Evolutionary conservation across 2,329 filamentous ascomycete genomes (phyloP).

Genomic region (Aspergillus fumigatiaffinis): DNA sequence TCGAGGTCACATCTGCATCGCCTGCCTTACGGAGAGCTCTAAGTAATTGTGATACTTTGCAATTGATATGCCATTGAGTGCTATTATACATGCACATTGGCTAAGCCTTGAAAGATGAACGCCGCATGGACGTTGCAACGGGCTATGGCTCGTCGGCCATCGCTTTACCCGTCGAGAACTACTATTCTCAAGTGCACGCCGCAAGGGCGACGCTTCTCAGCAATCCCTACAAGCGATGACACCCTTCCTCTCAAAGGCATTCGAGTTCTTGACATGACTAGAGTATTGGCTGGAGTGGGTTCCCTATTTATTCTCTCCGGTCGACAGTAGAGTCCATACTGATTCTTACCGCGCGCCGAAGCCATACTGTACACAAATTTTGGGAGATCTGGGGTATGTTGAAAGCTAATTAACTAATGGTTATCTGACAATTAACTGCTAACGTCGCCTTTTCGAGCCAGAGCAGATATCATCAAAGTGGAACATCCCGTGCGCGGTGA

Average conservation of each 20-base stretch:
- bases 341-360: slow-evolving; percentile 37
- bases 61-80: not conserved
- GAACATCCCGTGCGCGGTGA: slow-evolving; percentile 90
- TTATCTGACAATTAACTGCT: not conserved
- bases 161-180: slow-evolving; percentile 17
- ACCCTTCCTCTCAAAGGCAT: slow-evolving; percentile 75
- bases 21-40: not conserved
- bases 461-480: slow-evolving; percentile 94
- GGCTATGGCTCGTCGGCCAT: slow-evolving; percentile 20
- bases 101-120: slow-evolving; percentile 20
- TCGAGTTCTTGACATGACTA: slow-evolving; percentile 91
- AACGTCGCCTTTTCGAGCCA: slow-evolving; percentile 32
- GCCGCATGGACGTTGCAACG: slow-evolving; percentile 20
- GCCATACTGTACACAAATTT: slow-evolving; percentile 96
- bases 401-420: not conserved
- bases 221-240: slow-evolving; percentile 37
- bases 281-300: slow-evolving; percentile 87
- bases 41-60: not conserved
- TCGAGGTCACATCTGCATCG: not conserved
- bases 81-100: not conserved
- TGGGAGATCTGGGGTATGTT: slow-evolving; percentile 87
- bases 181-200: slow-evolving; percentile 18
- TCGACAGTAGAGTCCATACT: slow-evolving; percentile 2
- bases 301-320: not conserved
- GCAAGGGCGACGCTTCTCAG: slow-evolving; percentile 38